A percentile compares a stretch with the other conserved stretches of the same genome.
Conservation (phyloP, 345 rosid species). For the Schrenkiella parvula region DNA sequence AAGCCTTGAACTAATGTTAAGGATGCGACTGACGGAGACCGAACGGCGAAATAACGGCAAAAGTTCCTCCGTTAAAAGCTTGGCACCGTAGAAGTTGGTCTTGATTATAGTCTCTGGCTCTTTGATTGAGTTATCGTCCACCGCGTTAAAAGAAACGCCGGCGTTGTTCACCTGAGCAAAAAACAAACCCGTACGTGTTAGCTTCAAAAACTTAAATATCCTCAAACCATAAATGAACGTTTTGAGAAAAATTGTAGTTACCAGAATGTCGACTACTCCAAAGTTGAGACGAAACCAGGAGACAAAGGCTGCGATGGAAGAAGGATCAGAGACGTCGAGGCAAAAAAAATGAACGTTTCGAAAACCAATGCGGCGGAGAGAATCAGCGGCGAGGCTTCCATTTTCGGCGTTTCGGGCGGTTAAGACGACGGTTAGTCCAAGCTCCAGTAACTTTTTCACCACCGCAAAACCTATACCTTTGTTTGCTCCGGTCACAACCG, state of each 20-base stretch:
- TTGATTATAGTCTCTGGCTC: slow-evolving; percentile 63
- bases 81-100: slow-evolving; percentile 73
- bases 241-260: too few species aligned
- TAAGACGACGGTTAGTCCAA: slow-evolving; percentile 62
- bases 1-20: slow-evolving; percentile 78
- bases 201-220: too few species aligned
- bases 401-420: slow-evolving; percentile 66
- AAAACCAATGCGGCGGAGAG: slow-evolving; percentile 42
- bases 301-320: slow-evolving; percentile 58
- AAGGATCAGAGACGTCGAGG: slow-evolving; percentile 61
- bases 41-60: slow-evolving; percentile 68
- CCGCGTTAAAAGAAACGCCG: slow-evolving; percentile 66
- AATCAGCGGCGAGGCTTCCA: slow-evolving; percentile 51
- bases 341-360: slow-evolving; percentile 36
- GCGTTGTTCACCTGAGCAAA: slow-evolving; percentile 80
- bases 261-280: slow-evolving; percentile 44
- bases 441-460: slow-evolving; percentile 58
- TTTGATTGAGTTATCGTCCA: slow-evolving; percentile 57
- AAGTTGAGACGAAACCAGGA: slow-evolving; percentile 42
- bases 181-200: too few species aligned
- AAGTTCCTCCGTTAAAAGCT: slow-evolving; percentile 55
- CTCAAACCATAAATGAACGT: too few species aligned
- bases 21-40: slow-evolving; percentile 46
- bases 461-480: slow-evolving; percentile 78
- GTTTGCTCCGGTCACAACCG: slow-evolving; percentile 85